These are phyloP conservation scores for Schizochytrium sp. DNA, from an alignment of 108 stramenopile species.

Conservation along the genomic window DNA sequence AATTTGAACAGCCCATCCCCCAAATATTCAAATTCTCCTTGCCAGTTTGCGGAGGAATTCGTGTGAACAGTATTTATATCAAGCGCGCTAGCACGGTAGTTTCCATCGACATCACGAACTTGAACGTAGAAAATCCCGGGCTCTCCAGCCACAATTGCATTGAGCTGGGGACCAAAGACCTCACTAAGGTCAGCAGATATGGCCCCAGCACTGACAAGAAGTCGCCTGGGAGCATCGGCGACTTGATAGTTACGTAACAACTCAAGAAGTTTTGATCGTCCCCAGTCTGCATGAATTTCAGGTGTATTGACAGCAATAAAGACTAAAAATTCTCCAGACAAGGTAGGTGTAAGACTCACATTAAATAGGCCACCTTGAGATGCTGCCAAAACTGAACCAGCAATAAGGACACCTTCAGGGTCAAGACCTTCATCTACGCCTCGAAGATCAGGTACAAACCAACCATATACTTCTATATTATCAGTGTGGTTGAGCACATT, in stretches of 20 bases:
- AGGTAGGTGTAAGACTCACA: neutral
- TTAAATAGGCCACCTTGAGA: neutral
- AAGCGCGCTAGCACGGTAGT: neutral
- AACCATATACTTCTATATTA: neutral
- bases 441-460: slow-evolving; percentile 18
- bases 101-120: neutral
- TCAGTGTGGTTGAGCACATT: neutral
- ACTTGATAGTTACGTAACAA: neutral
- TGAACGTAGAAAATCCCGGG: neutral
- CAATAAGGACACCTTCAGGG: neutral
- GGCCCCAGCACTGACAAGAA: neutral
- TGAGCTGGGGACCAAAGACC: neutral
- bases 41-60: neutral
- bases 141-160: slow-evolving; percentile 1
- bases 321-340: slow-evolving; percentile 2
- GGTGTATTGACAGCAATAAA: slow-evolving; percentile 49
- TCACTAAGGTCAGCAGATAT: neutral
- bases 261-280: neutral
- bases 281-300: neutral
- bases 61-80: neutral
- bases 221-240: neutral
- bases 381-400: neutral
- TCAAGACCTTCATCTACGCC: slow-evolving; percentile 21
- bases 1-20: slow-evolving; percentile 1
- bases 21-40: neutral